These are phyloP conservation scores for Phialemoniopsis sp. DNA, from an alignment of 2,329 filamentous ascomycete genomes.

Conservation along the genomic window DNA sequence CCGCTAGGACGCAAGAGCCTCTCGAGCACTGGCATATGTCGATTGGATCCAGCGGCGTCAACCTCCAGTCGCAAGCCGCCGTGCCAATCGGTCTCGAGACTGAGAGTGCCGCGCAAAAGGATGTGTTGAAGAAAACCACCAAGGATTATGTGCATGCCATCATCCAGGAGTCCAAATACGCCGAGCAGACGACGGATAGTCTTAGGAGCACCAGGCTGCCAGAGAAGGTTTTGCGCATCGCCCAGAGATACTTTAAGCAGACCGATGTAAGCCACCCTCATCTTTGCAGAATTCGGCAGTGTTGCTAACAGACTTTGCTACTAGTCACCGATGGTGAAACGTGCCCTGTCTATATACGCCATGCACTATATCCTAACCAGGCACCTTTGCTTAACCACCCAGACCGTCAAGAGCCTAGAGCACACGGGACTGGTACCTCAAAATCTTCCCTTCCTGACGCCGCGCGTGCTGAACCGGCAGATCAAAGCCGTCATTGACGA, in stretches of 20 bases:
- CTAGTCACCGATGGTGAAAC: constrained; percentile 45
- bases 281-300: not conserved
- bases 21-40: constrained; percentile 47
- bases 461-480: constrained; percentile 51
- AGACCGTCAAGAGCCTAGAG: constrained; percentile 35
- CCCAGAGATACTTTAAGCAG: constrained; percentile 41
- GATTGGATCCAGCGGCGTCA: constrained; percentile 26
- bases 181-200: constrained; percentile 45
- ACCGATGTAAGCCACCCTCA: constrained; percentile 29
- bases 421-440: constrained; percentile 37
- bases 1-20: constrained; percentile 40
- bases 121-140: constrained; percentile 38
- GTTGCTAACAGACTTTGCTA: not conserved
- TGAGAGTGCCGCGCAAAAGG: constrained; percentile 31
- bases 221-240: constrained; percentile 38
- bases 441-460: constrained; percentile 40
- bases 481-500: constrained; percentile 54
- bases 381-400: constrained; percentile 46
- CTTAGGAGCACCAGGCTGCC: constrained; percentile 41
- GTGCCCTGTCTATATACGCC: constrained; percentile 49
- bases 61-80: constrained; percentile 35
- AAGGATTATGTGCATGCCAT: constrained; percentile 47
- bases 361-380: constrained; percentile 54
- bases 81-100: constrained; percentile 48
- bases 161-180: constrained; percentile 40